Evolutionary conservation across 2,329 filamentous ascomycete species (phyloP).

Genomic region (Colletotrichum gloeosporioides): DNA sequence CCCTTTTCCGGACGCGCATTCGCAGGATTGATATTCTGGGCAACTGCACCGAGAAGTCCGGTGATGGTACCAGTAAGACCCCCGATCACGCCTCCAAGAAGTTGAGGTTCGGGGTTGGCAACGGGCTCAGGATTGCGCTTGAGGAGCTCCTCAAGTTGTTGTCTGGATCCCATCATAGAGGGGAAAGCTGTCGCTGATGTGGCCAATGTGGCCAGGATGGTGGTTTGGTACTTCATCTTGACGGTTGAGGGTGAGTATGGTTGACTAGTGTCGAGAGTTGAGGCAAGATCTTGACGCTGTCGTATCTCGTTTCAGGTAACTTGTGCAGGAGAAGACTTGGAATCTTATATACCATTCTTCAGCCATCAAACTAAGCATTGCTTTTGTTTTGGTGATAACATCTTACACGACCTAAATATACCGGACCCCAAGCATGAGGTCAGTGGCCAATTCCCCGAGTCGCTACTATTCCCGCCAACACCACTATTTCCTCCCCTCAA

Average conservation of each 20-base stretch:
- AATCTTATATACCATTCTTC: neutral
- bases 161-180: neutral
- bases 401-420: neutral
- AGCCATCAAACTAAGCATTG: no score
- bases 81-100: neutral
- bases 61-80: neutral
- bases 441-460: neutral
- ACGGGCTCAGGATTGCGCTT: neutral
- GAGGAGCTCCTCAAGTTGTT: neutral
- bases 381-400: neutral
- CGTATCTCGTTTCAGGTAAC: neutral
- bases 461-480: neutral
- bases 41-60: slow-evolving; percentile 11
- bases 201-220: neutral
- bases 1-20: slow-evolving; percentile 9
- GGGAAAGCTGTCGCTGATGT: slow-evolving; percentile 3
- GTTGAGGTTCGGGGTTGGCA: neutral
- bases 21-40: neutral
- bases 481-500: neutral
- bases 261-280: neutral
- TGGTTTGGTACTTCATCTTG: neutral
- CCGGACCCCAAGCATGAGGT: neutral
- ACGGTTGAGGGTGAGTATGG: neutral
- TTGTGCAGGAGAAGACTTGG: neutral
- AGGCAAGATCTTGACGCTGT: neutral